Base-by-base conservation (phyloP, 441 rosid genomes). In the Erysimum pusillum region DNA sequence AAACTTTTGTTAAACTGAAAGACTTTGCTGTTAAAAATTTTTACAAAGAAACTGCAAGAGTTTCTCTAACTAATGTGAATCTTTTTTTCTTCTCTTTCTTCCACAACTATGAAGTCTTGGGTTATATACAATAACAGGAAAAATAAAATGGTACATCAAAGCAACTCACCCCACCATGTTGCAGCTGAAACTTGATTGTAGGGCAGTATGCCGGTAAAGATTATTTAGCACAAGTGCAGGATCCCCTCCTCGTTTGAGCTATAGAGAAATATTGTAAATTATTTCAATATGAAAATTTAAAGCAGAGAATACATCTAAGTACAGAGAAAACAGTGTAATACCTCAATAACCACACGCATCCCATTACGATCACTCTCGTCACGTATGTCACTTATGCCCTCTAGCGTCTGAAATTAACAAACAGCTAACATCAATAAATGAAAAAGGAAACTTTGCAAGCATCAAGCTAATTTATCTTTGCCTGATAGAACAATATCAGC, bases 291-390 rank as follows among this genome's bases (percentile, higher is more conserved):
- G 22, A 60, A 49, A 68, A 2, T 41, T 57, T 39, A 10, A 11
- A 62, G 51, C 32, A 74, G 39, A 15, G 10, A 32, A 44, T 41
- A 39, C 52, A 54, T 31, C 25, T n/a, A 60, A 64, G 36, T 51
- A 54, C 65, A 34, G 65, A 70, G 18, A 52, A 67, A 68, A 66
- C 14, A 76, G 14, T 65, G 44, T 28, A 17, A 56, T 85, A 93
- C 99, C 98, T 95, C 98, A 80, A 95, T 86, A 60, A 95, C 98
- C 75, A 95, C 75, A 17, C 97, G 97, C 97, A 95, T 93, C 75
- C 99, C 99, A 74, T 88, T 76, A 48, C 98, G 92, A 73, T 95
- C 98, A 83, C 99, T 95, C 83, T 95, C 99, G 74, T 95, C 99
- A 35, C 99, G 94, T 63, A 95, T 95, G 83, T 93, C 99, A 83